Percentiles rank a stretch among this genome's conserved stretches.
These are phyloP conservation scores for Mycena albidolilacea DNA, from an alignment of 768 basidiomycete genomes.

Conservation along the genomic window DNA sequence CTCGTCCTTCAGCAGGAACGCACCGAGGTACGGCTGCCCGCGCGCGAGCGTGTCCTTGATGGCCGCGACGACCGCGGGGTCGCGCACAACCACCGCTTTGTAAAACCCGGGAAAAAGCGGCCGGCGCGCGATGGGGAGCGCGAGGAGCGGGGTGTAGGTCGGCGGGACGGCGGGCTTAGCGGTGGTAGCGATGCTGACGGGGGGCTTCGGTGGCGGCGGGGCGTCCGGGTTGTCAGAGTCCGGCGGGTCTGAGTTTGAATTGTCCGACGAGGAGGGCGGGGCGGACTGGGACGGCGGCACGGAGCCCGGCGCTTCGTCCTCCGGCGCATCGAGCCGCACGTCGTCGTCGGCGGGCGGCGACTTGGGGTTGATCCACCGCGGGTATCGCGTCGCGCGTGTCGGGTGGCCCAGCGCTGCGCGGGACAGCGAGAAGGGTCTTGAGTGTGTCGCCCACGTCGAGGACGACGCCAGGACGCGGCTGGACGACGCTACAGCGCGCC, in stretches of 20 bases:
- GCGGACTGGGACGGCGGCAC: slow-evolving; percentile 49
- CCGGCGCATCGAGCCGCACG: slow-evolving; percentile 35
- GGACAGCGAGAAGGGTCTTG: slow-evolving; percentile 44
- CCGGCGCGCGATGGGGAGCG: slow-evolving; percentile 93
- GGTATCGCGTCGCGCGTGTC: slow-evolving; percentile 49
- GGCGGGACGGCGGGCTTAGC: slow-evolving; percentile 92
- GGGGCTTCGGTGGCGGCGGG: slow-evolving; percentile 48
- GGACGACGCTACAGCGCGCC: too few species aligned
- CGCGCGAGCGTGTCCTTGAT: slow-evolving; percentile 98
- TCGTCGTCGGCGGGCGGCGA: slow-evolving; percentile 43
- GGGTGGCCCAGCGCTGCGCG: slow-evolving; percentile 43
- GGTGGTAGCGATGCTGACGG: slow-evolving; percentile 61
- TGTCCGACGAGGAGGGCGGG: slow-evolving; percentile 56
- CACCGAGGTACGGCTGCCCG: slow-evolving; percentile 97
- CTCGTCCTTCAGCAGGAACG: slow-evolving; percentile 96
- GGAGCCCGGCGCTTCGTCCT: slow-evolving; percentile 40
- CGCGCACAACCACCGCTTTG: slow-evolving; percentile 95
- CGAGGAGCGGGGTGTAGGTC: slow-evolving; percentile 93
- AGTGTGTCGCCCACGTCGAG: too few species aligned
- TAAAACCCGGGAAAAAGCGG: slow-evolving; percentile 98
- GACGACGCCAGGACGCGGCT: too few species aligned
- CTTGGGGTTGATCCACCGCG: slow-evolving; percentile 59
- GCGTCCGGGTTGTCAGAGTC: slow-evolving; percentile 46
- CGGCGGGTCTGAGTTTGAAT: too few species aligned
- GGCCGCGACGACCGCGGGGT: slow-evolving; percentile 91